Conservation (phyloP, 2,329 filamentous ascomycete genomes). For the Ophiostoma pallidulum region DNA sequence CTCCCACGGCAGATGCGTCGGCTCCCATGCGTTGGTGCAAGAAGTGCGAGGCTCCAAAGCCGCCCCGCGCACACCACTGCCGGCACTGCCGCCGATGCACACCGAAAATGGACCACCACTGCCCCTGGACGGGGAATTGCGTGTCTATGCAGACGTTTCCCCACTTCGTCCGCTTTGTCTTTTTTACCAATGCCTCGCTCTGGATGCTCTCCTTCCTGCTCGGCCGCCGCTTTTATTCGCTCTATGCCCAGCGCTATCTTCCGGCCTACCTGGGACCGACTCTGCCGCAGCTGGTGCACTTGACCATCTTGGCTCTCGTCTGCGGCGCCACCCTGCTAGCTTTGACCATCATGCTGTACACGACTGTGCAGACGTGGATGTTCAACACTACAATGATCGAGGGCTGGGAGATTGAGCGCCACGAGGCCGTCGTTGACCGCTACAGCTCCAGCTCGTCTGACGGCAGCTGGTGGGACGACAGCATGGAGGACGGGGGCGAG, state of each 20-base stretch:
- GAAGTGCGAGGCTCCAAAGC: conserved; percentile 66
- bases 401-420: conserved; percentile 61
- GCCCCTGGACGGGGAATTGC: conserved; percentile 77
- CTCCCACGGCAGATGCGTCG: not conserved
- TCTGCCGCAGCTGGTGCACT: conserved; percentile 45
- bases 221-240: conserved; percentile 43
- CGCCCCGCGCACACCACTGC: conserved; percentile 73
- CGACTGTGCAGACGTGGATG: conserved; percentile 50
- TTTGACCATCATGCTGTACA: conserved; percentile 55
- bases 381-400: conserved; percentile 76
- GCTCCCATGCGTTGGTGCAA: conserved; percentile 53
- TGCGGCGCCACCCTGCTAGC: conserved; percentile 52
- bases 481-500: conserved; percentile 24
- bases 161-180: conserved; percentile 70
- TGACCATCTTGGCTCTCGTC: conserved; percentile 50
- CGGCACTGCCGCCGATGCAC: conserved; percentile 65
- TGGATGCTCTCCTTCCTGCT: conserved; percentile 53
- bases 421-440: conserved; percentile 46
- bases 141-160: conserved; percentile 75
- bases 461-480: conserved; percentile 32
- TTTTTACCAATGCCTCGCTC: conserved; percentile 57
- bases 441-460: conserved; percentile 28
- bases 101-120: conserved; percentile 79
- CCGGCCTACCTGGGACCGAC: conserved; percentile 68
- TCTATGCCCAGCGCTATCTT: conserved; percentile 58